Conservation (phyloP, 345 rosid genomes). For the Moringa oleifera region DNA sequence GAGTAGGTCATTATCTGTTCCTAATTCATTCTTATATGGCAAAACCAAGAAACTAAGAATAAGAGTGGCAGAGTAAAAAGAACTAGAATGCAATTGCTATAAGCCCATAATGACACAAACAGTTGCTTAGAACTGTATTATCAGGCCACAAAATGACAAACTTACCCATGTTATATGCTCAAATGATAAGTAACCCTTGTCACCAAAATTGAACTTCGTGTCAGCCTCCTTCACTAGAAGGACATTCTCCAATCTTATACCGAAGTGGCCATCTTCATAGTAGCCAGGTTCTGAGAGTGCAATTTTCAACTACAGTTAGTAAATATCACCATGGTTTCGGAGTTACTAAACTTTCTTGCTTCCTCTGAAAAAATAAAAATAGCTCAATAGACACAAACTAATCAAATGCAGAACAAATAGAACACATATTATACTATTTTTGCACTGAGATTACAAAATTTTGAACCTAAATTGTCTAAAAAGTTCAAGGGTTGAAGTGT, state of each 20-base stretch:
- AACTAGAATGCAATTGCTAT: not conserved
- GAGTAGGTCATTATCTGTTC: too few species aligned
- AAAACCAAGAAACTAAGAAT: too few species aligned
- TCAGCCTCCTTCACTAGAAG: constrained; percentile 65
- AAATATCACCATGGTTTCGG: not conserved
- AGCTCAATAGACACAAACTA: too few species aligned
- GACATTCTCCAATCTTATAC: constrained; percentile 94
- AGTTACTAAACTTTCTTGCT: too few species aligned
- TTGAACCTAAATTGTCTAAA: too few species aligned
- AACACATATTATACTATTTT: too few species aligned
- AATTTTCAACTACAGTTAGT: constrained; percentile 1
- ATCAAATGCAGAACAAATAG: too few species aligned
- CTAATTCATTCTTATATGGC: too few species aligned
- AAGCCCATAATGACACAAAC: not conserved
- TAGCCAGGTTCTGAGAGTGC: constrained; percentile 76
- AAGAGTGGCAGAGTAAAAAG: too few species aligned
- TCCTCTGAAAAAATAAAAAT: too few species aligned
- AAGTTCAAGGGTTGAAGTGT: too few species aligned
- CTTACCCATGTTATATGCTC: constrained; percentile 99
- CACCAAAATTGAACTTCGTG: constrained; percentile 83
- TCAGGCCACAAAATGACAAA: not conserved
- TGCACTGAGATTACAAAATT: too few species aligned
- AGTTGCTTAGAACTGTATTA: not conserved
- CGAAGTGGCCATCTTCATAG: constrained; percentile 92
- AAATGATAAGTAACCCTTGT: constrained; percentile 78